phyloP scores from a whole-genome alignment of 1,284 basidiomycete genomes.

The Sanghuangporus baumii region DNA sequence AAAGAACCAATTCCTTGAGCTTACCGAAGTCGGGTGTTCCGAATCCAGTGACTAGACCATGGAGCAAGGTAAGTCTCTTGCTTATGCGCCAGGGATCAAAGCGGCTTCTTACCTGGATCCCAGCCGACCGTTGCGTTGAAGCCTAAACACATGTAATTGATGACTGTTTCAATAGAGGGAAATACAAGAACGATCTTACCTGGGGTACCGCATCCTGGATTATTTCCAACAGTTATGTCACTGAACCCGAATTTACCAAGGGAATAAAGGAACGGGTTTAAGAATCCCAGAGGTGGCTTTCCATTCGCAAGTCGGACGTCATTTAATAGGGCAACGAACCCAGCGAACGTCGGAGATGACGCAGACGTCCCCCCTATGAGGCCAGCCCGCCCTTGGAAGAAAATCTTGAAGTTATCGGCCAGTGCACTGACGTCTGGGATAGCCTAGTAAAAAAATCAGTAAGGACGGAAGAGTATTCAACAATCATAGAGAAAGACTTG shows the following conservation, averaged over 20 bases:
- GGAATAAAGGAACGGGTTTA: conserved; percentile 54
- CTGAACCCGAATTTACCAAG: conserved; percentile 36
- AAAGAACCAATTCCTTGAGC: conserved; percentile 21
- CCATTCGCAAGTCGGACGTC: conserved; percentile 45
- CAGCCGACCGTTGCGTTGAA: conserved; percentile 33
- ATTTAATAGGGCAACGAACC: conserved; percentile 54
- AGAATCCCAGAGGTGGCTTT: conserved; percentile 46
- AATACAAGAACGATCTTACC: conserved; percentile 31
- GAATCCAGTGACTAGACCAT: conserved; percentile 38
- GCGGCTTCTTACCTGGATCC: conserved; percentile 36
- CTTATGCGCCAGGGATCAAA: neutral
- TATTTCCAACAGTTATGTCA: conserved; percentile 48
- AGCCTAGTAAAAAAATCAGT: conserved; percentile 29
- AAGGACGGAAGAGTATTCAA: neutral
- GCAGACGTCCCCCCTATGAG: conserved; percentile 52
- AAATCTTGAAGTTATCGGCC: conserved; percentile 37
- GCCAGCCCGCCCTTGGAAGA: conserved; percentile 26
- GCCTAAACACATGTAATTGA: conserved; percentile 26
- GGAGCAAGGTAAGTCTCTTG: neutral
- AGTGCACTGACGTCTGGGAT: conserved; percentile 63
- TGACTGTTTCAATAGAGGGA: neutral
- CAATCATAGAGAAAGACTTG: neutral
- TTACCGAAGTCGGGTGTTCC: conserved; percentile 43
- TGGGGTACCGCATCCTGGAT: conserved; percentile 51
- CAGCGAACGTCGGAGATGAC: conserved; percentile 51